These are phyloP conservation scores for Lumnitzera littorea DNA, from an alignment of 345 rosid species.

Conservation along the genomic window DNA sequence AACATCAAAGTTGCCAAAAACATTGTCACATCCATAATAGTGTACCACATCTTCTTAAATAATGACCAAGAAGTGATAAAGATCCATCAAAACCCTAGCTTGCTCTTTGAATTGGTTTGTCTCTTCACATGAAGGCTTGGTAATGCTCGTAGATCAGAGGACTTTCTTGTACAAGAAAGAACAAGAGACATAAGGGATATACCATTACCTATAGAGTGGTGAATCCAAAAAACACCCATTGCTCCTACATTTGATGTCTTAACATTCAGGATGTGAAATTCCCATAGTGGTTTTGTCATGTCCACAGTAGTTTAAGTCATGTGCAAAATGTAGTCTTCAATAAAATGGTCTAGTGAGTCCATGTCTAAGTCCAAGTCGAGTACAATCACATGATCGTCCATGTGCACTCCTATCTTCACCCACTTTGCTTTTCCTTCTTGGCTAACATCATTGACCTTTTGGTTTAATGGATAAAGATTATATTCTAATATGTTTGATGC, in stretches of 20 bases:
- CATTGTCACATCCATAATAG: constrained; percentile 17
- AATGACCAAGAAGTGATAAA: not conserved
- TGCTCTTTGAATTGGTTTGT: not conserved
- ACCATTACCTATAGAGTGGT: constrained; percentile 62
- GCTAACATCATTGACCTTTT: constrained; percentile 16
- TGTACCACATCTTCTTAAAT: constrained; percentile 17
- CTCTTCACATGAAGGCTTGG: constrained; percentile 12
- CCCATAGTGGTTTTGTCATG: constrained; percentile 34
- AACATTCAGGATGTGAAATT: constrained; percentile 33
- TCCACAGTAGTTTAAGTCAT: constrained; percentile 13
- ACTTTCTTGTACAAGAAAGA: constrained; percentile 33
- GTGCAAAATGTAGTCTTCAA: constrained; percentile 26
- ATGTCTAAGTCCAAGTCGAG: constrained; percentile 6
- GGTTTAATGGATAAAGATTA: too few species aligned
- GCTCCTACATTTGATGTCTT: constrained; percentile 24
- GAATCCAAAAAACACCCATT: constrained; percentile 30
- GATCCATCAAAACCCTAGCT: not conserved
- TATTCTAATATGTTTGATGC: too few species aligned
- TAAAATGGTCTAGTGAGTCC: constrained; percentile 12
- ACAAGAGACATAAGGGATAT: constrained; percentile 56
- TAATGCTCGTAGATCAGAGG: constrained; percentile 12
- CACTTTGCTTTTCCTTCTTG: constrained; percentile 20
- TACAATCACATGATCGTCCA: constrained; percentile 25
- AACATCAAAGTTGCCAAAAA: constrained; percentile 37
- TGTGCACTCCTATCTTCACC: constrained; percentile 21